Evolutionary conservation across 805 yeast species (phyloP).

Genomic region (Metschnikowia reukaufii): DNA sequence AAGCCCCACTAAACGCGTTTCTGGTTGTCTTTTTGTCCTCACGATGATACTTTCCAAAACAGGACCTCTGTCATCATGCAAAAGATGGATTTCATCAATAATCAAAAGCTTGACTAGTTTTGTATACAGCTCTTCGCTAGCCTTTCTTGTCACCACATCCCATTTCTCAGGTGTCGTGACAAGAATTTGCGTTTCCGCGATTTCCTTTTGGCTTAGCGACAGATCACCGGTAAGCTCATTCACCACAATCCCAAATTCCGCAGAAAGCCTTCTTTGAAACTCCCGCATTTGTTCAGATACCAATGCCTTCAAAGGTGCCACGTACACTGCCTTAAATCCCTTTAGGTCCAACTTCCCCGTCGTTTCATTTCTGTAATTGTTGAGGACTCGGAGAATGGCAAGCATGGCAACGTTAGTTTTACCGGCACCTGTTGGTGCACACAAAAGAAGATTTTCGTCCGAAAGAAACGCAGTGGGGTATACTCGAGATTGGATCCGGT

Average conservation of each 20-base stretch:
- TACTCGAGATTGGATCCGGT: constrained; percentile 81
- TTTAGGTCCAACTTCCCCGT: constrained; percentile 53
- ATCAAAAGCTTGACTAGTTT: constrained; percentile 68
- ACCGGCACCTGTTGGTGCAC: constrained; percentile 99
- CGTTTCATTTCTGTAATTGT: constrained; percentile 46
- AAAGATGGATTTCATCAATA: constrained; percentile 88
- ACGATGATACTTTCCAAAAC: constrained; percentile 87
- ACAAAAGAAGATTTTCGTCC: constrained; percentile 72
- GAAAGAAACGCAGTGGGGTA: constrained; percentile 72
- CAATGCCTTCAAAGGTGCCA: constrained; percentile 91
- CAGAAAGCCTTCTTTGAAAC: constrained; percentile 64
- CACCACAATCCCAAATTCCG: constrained; percentile 65
- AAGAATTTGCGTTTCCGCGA: constrained; percentile 73
- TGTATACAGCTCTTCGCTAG: constrained; percentile 62
- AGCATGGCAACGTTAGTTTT: constrained; percentile 95
- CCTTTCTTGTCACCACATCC: constrained; percentile 92
- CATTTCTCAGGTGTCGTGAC: constrained; percentile 97
- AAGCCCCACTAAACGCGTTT: constrained; percentile 73
- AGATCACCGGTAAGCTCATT: constrained; percentile 92
- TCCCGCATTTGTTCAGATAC: constrained; percentile 94
- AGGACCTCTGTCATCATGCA: constrained; percentile 95
- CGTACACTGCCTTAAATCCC: constrained; percentile 75
- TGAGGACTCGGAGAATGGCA: constrained; percentile 63
- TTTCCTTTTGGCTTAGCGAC: constrained; percentile 70
- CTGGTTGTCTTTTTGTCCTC: constrained; percentile 48